Conservation (phyloP, 1,284 basidiomycete genomes). For the Ceraceosorus guamensis region DNA sequence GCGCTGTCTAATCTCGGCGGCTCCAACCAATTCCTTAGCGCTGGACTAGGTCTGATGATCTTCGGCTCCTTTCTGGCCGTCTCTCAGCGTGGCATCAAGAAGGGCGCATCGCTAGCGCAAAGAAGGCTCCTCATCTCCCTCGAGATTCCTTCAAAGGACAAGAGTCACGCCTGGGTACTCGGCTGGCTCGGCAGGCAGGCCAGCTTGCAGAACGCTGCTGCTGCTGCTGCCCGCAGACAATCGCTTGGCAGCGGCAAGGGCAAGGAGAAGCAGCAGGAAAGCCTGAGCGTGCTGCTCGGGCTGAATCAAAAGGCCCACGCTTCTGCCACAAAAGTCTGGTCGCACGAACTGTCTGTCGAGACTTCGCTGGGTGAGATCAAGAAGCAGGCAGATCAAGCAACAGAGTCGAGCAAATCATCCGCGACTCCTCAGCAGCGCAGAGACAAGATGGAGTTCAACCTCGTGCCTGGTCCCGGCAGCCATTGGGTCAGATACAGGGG, state of each 20-base stretch:
- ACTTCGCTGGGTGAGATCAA: conserved; percentile 53
- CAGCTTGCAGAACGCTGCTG: conserved; percentile 38
- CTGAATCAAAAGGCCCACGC: conserved; percentile 6
- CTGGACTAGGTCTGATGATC: conserved; percentile 44
- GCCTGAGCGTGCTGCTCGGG: conserved; percentile 34
- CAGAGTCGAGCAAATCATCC: not conserved
- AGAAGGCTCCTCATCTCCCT: conserved; percentile 86
- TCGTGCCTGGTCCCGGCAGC: conserved; percentile 89
- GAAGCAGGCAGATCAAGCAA: conserved; percentile 8
- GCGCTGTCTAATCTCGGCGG: too few relatives aligned
- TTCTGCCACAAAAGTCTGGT: conserved; percentile 23
- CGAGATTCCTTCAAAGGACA: conserved; percentile 93
- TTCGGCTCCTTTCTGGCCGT: conserved; percentile 40
- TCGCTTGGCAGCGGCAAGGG: too few relatives aligned
- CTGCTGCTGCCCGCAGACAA: conserved; percentile 8
- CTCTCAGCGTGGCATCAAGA: conserved; percentile 54
- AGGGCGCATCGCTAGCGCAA: conserved; percentile 69
- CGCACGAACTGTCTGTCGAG: conserved; percentile 87
- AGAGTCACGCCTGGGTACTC: conserved; percentile 92
- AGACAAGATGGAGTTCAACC: conserved; percentile 60
- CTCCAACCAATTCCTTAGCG: conserved; percentile 43
- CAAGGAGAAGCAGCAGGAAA: conserved; percentile 31
- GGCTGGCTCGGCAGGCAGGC: conserved; percentile 76
- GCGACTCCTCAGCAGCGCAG: too few relatives aligned
- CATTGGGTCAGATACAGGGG: conserved; percentile 85